A percentile compares a stretch with the other conserved stretches of the same genome.
Evolutionary conservation across 2,329 filamentous ascomycete species (phyloP).

Genomic region (Fusarium compactum): DNA sequence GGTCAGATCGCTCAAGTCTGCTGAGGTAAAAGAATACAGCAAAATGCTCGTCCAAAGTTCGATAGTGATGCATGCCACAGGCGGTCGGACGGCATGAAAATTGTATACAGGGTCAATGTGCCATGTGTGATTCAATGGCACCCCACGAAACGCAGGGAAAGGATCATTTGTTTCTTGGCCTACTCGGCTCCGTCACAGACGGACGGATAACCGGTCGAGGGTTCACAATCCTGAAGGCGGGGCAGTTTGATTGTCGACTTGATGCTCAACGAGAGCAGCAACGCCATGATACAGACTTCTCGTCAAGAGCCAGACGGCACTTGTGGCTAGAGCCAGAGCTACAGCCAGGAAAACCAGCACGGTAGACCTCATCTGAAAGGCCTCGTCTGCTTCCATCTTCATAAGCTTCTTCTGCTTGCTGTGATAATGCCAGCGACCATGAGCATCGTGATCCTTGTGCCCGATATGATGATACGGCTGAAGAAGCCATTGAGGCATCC

Average conservation of each 20-base stretch:
- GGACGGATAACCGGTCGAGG: not conserved
- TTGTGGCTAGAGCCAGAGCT: constrained; percentile 20
- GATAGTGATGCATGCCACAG: not conserved
- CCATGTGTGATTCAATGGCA: not conserved
- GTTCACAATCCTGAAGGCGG: constrained; percentile 15
- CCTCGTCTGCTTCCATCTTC: constrained; percentile 71
- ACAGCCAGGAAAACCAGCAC: constrained; percentile 65
- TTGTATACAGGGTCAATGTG: not conserved
- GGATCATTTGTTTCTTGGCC: not conserved
- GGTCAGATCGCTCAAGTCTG: not conserved
- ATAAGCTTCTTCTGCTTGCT: constrained; percentile 71
- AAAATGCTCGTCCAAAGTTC: not conserved
- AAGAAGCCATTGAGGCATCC: constrained; percentile 47
- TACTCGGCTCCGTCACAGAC: constrained; percentile 2
- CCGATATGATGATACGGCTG: constrained; percentile 54
- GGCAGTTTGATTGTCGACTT: constrained; percentile 14
- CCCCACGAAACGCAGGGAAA: constrained; percentile 4
- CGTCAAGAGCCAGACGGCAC: constrained; percentile 30
- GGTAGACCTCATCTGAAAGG: constrained; percentile 68
- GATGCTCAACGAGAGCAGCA: constrained; percentile 19
- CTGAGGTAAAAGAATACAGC: not conserved
- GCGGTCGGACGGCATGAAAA: not conserved
- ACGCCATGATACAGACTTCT: constrained; percentile 33
- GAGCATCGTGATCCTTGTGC: constrained; percentile 37
- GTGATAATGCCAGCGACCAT: constrained; percentile 61